Conservation (phyloP, 345 rosid species). For the Erucastrum elatum region DNA sequence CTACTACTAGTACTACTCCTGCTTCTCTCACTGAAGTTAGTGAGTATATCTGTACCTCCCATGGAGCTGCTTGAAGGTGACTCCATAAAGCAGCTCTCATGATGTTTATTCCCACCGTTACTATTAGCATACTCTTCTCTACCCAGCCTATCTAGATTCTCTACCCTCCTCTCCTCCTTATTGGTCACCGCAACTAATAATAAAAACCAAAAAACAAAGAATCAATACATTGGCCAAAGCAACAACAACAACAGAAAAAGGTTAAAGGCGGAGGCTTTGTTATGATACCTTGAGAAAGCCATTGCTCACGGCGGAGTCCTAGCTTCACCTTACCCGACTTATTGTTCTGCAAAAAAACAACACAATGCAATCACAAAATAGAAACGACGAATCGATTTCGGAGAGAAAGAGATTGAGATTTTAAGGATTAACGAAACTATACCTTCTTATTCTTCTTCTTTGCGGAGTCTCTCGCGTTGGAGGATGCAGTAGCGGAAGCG, state of each 20-base stretch:
- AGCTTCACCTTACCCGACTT: slow-evolving; percentile 87
- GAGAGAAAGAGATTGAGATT: background rate
- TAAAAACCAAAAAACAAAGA: background rate
- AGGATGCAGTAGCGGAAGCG: slow-evolving; percentile 49
- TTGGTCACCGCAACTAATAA: slow-evolving; percentile 54
- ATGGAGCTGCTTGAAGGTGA: slow-evolving; percentile 60
- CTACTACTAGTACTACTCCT: slow-evolving; percentile 57
- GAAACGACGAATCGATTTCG: background rate
- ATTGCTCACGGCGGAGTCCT: slow-evolving; percentile 93
- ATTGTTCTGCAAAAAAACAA: slow-evolving; percentile 48
- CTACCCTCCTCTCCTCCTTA: slow-evolving; percentile 50
- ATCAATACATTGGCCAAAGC: background rate
- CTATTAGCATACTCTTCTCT: slow-evolving; percentile 32
- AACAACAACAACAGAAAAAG: background rate
- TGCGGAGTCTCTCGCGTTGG: no score
- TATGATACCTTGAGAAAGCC: slow-evolving; percentile 81
- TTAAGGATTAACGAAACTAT: background rate
- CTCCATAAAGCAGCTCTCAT: slow-evolving; percentile 50
- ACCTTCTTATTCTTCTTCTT: slow-evolving; percentile 77
- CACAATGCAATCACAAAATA: slow-evolving; percentile 6
- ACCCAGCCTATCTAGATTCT: slow-evolving; percentile 34
- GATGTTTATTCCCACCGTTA: slow-evolving; percentile 41
- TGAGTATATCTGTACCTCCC: no score
- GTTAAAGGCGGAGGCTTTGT: background rate
- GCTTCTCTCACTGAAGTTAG: slow-evolving; percentile 56